Conservation (phyloP, 352 stramenopile genomes). For the Globisporangium megalacanthum region DNA sequence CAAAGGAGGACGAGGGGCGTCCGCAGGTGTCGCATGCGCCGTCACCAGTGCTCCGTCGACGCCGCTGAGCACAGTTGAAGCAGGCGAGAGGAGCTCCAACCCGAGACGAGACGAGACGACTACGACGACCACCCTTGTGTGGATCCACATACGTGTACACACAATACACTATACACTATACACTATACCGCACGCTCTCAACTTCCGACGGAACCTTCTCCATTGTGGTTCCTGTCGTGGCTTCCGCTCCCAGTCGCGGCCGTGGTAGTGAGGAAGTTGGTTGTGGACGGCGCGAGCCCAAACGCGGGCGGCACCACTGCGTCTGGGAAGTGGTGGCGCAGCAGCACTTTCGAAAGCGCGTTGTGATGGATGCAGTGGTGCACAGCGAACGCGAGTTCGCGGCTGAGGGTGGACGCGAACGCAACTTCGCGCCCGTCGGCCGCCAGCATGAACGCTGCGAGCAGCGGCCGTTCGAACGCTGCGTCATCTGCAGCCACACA, state of each 20-base stretch:
- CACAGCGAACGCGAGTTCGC: constrained; percentile 78
- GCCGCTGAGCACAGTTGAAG: background rate
- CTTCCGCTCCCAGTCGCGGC: background rate
- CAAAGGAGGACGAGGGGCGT: constrained; percentile 13
- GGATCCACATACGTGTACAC: too few relatives aligned
- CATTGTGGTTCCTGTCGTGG: background rate
- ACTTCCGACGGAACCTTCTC: background rate
- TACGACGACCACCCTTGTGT: too few relatives aligned
- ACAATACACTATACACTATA: too few relatives aligned
- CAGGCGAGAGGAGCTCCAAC: too few relatives aligned
- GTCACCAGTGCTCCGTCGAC: constrained; percentile 3
- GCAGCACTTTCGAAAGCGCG: constrained; percentile 67
- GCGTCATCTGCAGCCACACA: constrained; percentile 8
- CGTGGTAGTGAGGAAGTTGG: constrained; percentile 29
- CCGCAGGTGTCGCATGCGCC: constrained; percentile 4
- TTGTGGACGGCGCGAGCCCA: constrained; percentile 73
- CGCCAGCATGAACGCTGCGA: constrained; percentile 76
- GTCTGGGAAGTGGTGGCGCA: constrained; percentile 60
- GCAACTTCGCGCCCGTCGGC: constrained; percentile 59
- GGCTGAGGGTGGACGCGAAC: constrained; percentile 65
- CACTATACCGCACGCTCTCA: too few relatives aligned
- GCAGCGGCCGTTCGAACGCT: constrained; percentile 21
- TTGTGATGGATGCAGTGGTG: constrained; percentile 88
- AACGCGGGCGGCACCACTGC: constrained; percentile 39
- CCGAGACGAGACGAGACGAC: too few relatives aligned